phyloP scores from a whole-genome alignment of 2,329 filamentous ascomycete genomes.

The Aureobasidium sp. region DNA sequence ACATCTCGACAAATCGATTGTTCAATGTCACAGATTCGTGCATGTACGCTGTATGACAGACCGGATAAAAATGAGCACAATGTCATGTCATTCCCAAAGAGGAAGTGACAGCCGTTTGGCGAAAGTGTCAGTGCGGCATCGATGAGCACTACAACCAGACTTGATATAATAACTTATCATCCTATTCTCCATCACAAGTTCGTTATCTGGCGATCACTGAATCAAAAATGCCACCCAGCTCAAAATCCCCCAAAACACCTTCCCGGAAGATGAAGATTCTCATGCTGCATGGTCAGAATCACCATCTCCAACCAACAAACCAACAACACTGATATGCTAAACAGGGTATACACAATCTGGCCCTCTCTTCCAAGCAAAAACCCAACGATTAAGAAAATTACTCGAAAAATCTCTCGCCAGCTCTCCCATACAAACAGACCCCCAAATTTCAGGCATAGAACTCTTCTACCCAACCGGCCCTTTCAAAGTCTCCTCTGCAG shows the following conservation, averaged over 20 bases:
- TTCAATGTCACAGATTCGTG: no score
- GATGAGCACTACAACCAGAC: background rate
- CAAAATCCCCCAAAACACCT: background rate
- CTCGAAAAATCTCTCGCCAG: constrained; percentile 64
- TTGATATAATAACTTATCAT: background rate
- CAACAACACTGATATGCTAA: constrained; percentile 44
- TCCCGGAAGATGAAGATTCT: constrained; percentile 36
- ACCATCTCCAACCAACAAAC: constrained; percentile 17
- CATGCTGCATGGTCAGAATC: constrained; percentile 37
- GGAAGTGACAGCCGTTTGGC: constrained; percentile 1
- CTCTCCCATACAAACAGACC: constrained; percentile 42
- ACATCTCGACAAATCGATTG: no score
- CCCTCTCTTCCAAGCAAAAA: constrained; percentile 76
- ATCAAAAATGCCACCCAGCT: background rate
- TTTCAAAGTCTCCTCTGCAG: constrained; percentile 34
- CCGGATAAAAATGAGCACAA: no score
- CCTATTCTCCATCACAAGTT: background rate
- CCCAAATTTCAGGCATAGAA: constrained; percentile 33
- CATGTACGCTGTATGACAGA: no score
- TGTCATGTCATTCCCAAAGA: background rate
- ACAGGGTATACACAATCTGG: constrained; percentile 85
- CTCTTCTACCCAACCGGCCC: constrained; percentile 43
- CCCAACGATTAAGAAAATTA: constrained; percentile 74
- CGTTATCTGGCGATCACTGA: no score
- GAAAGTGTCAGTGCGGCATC: background rate